Evolutionary conservation across 768 basidiomycete genomes (phyloP).

Genomic region (Galerina marginata): DNA sequence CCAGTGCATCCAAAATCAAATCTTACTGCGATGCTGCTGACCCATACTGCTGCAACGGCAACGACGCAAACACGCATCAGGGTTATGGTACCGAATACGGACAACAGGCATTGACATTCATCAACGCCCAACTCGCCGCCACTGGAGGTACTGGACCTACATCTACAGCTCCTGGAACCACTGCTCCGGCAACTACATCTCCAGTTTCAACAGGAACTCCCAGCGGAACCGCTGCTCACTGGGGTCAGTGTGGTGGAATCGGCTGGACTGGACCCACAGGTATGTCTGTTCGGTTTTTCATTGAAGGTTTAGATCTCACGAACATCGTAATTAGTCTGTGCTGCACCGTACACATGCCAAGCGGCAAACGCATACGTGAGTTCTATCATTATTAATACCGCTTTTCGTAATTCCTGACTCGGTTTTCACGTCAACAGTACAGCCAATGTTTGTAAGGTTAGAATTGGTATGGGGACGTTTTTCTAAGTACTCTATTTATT

Average conservation of each 20-base stretch:
- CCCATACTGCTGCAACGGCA: conserved; percentile 41
- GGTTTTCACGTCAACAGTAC: conserved; percentile 1
- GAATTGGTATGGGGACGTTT: too few relatives aligned
- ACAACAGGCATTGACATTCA: conserved; percentile 33
- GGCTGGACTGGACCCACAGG: conserved; percentile 27
- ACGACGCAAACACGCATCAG: conserved; percentile 34
- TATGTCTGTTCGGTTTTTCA: not conserved
- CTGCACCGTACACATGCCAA: conserved; percentile 23
- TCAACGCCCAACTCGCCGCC: conserved; percentile 33
- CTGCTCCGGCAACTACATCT: conserved; percentile 13
- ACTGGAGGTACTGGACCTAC: conserved; percentile 5
- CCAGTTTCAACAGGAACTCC: conserved; percentile 3
- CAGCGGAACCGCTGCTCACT: conserved; percentile 24
- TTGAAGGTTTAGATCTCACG: not conserved
- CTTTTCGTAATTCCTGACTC: not conserved
- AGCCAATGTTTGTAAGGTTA: conserved; percentile 22
- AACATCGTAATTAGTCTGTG: conserved; percentile 8
- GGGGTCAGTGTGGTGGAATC: conserved; percentile 27
- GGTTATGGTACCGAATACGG: conserved; percentile 39
- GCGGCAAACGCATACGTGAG: conserved; percentile 22
- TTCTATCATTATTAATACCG: not conserved
- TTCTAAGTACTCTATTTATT: too few relatives aligned
- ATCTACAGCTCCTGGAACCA: not conserved
- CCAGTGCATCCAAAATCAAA: conserved; percentile 9
- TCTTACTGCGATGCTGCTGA: conserved; percentile 37